Evolutionary conservation across 2,329 filamentous ascomycete genomes (phyloP), one percentile per base, ranked within the genome.

Genomic region (Epicoccum sorghinum): DNA sequence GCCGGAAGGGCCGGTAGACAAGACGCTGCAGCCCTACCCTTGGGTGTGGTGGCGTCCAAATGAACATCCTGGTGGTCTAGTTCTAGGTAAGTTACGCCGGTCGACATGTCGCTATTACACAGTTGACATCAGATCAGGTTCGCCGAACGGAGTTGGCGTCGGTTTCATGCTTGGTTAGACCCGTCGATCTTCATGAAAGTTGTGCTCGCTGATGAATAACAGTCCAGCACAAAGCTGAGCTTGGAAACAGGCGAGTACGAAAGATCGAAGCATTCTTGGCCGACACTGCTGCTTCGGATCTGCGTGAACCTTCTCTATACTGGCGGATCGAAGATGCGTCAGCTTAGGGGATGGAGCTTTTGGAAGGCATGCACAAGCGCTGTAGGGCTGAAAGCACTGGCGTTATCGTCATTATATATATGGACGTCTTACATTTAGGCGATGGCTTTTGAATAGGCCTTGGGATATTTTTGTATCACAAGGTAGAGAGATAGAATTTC

Each of bases 81-180:
- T 54, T 10, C 39, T 48, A 23, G 44, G 39, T 48, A 23, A 30
- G 38, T 6, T 13, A 14, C 12, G 32, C 10, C 6, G 8, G 9
- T 4, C 5, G 8, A 6, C 12, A 32, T 4, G 3, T 12, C 1
- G 1, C 14, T 9, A 9, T 29, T 29, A 18, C 10, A 2, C 3
- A 12, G 14, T 44, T 48, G 8, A 54, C 23, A 6, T n/a, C 4
- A 13, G 6, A 12, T 2, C 13, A 54, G 51, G 44, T 10, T 54
- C 51, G 3, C 47, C 47, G 7, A 59, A 56, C 14, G 47, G 56
- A n/a, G 5, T 45, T 8, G 52, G 52, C 27, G 24, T 42, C 23
- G 45, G 47, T 1, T 53, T 37, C 9, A 29, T 59, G 27, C 44
- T 56, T 7, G 38, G 46, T 41, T 23, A 29, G 46, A 13, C 18